Conservation (phyloP, 2,329 filamentous ascomycete species). For the Alternaria sp. region DNA sequence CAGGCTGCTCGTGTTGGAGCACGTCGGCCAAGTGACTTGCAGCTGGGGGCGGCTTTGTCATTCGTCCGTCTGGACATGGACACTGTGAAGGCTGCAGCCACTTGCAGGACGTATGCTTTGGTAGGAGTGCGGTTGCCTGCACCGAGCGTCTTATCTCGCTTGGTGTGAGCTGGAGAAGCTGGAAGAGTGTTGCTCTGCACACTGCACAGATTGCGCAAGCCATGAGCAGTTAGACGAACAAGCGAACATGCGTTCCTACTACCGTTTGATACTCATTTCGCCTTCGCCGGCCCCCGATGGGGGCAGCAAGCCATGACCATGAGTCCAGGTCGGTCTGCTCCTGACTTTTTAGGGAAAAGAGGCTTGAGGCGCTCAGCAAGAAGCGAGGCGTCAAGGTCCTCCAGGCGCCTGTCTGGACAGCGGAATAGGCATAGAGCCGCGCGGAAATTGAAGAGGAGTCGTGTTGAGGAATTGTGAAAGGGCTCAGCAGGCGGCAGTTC, state of each 20-base stretch:
- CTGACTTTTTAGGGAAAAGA: constrained; percentile 25
- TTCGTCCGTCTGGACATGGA: constrained; percentile 13
- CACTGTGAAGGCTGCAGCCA: constrained; percentile 6
- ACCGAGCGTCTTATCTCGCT: constrained; percentile 39
- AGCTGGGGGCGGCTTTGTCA: constrained; percentile 18
- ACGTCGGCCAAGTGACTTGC: constrained; percentile 35
- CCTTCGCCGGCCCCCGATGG: constrained; percentile 24
- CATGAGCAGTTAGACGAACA: constrained; percentile 17
- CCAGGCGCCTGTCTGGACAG: constrained; percentile 7
- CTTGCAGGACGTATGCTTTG: constrained; percentile 26
- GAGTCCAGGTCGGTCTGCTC: constrained; percentile 30
- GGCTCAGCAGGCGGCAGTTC: constrained; percentile 24
- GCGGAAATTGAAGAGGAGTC: constrained; percentile 21
- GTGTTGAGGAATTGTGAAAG: constrained; percentile 28
- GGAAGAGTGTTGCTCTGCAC: constrained; percentile 2
- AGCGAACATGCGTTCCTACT: constrained; percentile 37
- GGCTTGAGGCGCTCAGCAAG: constrained; percentile 28
- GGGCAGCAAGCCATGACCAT: constrained; percentile 10
- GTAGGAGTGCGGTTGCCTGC: constrained; percentile 16
- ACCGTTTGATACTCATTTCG: constrained; percentile 36
- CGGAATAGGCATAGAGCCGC: constrained; percentile 19
- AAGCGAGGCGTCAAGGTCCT: constrained; percentile 29
- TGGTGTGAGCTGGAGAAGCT: constrained; percentile 8
- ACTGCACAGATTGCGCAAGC: constrained; percentile 23
- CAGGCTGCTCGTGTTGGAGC: constrained; percentile 16